phyloP scores from a whole-genome alignment of 192 early-diverging fungal species.

The Rhizoclosmatium globosum region DNA sequence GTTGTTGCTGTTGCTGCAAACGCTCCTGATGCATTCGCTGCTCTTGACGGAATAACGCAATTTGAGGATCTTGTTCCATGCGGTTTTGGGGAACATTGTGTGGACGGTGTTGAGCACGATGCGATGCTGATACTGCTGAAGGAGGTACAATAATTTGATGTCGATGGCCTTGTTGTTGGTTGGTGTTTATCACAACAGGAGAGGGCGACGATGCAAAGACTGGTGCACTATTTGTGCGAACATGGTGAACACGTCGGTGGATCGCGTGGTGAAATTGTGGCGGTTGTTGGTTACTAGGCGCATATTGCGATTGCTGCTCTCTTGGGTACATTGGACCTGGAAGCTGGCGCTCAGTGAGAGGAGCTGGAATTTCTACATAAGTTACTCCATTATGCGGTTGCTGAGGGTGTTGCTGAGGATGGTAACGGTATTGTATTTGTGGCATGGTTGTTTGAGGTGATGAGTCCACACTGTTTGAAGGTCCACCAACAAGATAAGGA shows the following conservation, averaged over 20 bases:
- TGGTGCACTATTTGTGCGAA: not conserved
- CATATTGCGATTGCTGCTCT: not conserved
- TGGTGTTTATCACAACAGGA: too few relatives aligned
- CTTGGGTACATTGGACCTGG: not conserved
- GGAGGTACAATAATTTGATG: too few relatives aligned
- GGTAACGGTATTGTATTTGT: not conserved
- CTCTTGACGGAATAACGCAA: not conserved
- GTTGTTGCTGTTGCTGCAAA: constrained; percentile 21
- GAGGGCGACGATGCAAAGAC: not conserved
- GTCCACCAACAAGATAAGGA: not conserved
- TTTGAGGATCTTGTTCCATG: not conserved
- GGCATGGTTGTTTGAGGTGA: not conserved
- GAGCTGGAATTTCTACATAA: too few relatives aligned
- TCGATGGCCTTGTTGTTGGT: too few relatives aligned
- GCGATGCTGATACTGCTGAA: not conserved
- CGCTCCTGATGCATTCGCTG: constrained; percentile 17
- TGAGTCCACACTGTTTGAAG: not conserved
- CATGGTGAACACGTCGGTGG: not conserved
- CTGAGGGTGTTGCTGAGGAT: constrained; percentile 6
- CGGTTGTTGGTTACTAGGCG: not conserved
- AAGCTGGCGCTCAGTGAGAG: too few relatives aligned
- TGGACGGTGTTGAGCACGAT: not conserved
- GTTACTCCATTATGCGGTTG: not conserved
- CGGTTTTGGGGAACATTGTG: not conserved
- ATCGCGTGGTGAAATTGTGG: not conserved